phyloP scores from a whole-genome alignment of 148 eudicot species.

The Rhododendron griersonianum region DNA sequence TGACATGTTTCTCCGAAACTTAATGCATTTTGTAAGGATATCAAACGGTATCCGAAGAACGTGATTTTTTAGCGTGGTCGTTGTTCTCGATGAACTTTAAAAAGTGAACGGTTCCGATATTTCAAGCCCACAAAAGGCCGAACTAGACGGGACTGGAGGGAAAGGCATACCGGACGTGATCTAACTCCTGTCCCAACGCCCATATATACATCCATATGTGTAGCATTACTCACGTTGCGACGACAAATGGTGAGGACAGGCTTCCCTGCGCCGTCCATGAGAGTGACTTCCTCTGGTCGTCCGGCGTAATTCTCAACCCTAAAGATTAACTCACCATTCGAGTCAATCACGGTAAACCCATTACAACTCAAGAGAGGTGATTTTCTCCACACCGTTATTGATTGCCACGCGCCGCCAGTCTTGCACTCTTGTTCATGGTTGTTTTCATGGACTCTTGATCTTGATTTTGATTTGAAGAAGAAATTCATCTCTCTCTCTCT shows the following conservation, averaged over 20 bases:
- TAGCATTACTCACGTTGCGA: slow-evolving; percentile 39
- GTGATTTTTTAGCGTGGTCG: too few species aligned
- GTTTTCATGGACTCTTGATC: slow-evolving; percentile 17
- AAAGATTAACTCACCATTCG: slow-evolving; percentile 48
- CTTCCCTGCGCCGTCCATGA: slow-evolving; percentile 69
- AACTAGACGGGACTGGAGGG: too few species aligned
- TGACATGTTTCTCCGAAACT: too few species aligned
- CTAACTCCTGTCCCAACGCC: too few species aligned
- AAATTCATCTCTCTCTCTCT: slow-evolving; percentile 15
- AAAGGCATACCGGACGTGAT: too few species aligned
- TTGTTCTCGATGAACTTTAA: too few species aligned
- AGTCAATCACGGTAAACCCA: slow-evolving; percentile 74
- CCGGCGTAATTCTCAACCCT: slow-evolving; percentile 75
- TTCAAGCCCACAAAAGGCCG: too few species aligned
- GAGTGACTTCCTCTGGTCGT: slow-evolving; percentile 41
- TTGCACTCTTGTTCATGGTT: slow-evolving; percentile 5
- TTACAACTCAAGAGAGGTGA: slow-evolving; percentile 54
- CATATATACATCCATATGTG: too few species aligned
- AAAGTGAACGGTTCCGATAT: too few species aligned
- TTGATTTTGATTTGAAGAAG: slow-evolving; percentile 26
- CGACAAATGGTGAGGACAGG: slow-evolving; percentile 53
- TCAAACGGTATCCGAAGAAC: too few species aligned
- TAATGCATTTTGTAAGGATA: too few species aligned
- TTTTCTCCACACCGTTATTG: slow-evolving; percentile 84
- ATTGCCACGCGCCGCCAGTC: slow-evolving; percentile 6